A percentile compares a stretch with the other conserved stretches of the same genome.
Conservation (phyloP, 2,329 filamentous ascomycete genomes). For the Fusarium piperis region DNA sequence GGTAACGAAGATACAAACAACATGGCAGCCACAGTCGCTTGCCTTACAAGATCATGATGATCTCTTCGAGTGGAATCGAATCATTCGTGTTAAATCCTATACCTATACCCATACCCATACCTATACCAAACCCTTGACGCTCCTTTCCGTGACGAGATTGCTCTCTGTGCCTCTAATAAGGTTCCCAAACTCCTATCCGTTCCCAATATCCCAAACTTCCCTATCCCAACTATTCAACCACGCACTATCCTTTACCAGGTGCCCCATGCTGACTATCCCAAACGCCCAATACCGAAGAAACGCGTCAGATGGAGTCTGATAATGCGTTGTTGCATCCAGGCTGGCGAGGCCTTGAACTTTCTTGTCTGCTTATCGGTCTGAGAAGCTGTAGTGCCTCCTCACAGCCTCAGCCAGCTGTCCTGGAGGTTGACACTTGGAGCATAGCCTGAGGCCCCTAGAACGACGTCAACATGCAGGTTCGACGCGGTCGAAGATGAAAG, state of each 20-base stretch:
- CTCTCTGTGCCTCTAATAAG: neutral
- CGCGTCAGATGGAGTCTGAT: neutral
- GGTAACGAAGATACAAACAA: neutral
- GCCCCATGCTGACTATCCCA: neutral
- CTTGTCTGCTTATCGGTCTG: neutral
- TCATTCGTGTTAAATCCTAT: neutral
- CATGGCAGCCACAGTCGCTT: neutral
- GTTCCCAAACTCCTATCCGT: neutral
- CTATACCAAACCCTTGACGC: neutral
- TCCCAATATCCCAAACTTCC: neutral
- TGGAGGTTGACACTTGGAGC: conserved; percentile 33
- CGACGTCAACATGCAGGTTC: neutral
- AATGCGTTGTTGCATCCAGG: neutral
- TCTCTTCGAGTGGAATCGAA: neutral
- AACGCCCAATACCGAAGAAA: neutral
- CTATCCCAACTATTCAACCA: neutral
- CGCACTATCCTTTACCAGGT: neutral
- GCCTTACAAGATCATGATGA: too few species aligned
- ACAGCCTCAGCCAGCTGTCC: conserved; percentile 32
- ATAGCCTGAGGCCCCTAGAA: conserved; percentile 28
- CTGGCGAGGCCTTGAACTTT: neutral
- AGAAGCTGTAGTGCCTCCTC: conserved; percentile 26
- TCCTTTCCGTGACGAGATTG: neutral
- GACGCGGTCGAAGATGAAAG: neutral
- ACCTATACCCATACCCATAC: neutral